Conservation (phyloP, 2,329 filamentous ascomycete genomes). For the Apiospora koreana region DNA sequence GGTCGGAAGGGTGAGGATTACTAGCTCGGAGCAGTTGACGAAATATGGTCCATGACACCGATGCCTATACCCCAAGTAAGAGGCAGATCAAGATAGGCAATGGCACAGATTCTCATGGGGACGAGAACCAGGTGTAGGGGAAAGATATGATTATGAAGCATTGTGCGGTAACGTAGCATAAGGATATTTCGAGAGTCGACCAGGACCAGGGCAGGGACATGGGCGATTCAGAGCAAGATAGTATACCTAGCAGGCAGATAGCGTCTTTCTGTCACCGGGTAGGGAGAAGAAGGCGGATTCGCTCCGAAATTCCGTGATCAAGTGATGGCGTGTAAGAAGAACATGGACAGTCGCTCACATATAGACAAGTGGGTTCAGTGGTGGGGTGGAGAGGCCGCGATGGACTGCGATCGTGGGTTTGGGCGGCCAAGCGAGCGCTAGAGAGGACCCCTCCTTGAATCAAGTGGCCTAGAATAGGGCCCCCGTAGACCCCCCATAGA, state of each 20-base stretch:
- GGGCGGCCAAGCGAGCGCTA: not conserved
- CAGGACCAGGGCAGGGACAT: not conserved
- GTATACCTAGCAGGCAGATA: not conserved
- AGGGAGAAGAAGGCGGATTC: not conserved
- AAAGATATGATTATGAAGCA: not conserved
- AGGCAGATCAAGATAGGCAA: constrained; percentile 4
- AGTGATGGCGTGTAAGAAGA: not conserved
- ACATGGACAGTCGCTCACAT: not conserved
- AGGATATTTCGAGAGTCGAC: not conserved
- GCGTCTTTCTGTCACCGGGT: not conserved
- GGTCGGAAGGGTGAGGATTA: not conserved
- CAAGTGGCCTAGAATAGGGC: not conserved
- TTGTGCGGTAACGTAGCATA: constrained; percentile 6
- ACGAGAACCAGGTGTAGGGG: not conserved
- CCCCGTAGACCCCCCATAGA: not conserved
- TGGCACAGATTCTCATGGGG: not conserved
- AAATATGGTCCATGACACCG: constrained; percentile 4
- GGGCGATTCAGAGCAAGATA: constrained; percentile 1
- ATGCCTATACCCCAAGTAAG: constrained; percentile 5
- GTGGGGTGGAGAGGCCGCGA: constrained; percentile 3
- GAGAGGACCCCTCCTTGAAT: constrained; percentile 1
- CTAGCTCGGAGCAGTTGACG: not conserved
- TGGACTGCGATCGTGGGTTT: not conserved
- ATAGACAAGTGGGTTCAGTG: not conserved
- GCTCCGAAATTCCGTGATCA: constrained; percentile 3